These are phyloP conservation scores for Metschnikowia continentalis DNA, from an alignment of 805 yeast genomes.

Conservation along the genomic window DNA sequence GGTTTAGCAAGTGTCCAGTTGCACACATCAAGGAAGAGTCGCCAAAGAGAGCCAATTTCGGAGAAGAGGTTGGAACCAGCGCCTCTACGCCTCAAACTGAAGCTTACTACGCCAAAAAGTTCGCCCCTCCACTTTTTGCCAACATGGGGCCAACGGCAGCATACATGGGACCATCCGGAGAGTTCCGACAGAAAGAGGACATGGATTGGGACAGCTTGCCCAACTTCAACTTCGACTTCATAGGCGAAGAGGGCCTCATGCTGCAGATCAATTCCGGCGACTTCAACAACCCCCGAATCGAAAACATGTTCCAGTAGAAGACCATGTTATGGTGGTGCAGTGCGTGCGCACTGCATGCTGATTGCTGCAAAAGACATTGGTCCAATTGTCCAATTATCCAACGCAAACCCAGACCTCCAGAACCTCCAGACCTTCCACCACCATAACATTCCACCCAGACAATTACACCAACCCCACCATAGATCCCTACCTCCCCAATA, in stretches of 20 bases:
- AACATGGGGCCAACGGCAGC: slow-evolving; percentile 2
- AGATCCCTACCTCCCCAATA: no score
- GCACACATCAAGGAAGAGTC: background rate
- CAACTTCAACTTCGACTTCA: slow-evolving; percentile 30
- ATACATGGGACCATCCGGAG: background rate
- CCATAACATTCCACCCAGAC: no score
- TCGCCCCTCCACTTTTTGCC: slow-evolving; percentile 10
- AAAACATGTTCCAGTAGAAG: slow-evolving; percentile 21
- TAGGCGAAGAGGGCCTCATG: slow-evolving; percentile 25
- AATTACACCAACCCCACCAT: no score
- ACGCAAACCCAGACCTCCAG: background rate
- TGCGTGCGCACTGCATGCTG: background rate
- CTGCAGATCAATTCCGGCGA: slow-evolving; percentile 20
- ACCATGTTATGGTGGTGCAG: background rate
- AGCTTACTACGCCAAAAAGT: slow-evolving; percentile 5
- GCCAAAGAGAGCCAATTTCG: background rate
- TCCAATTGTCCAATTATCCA: no score
- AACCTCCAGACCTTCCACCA: background rate
- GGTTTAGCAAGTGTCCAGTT: background rate
- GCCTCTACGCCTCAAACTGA: background rate
- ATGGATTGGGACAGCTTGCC: slow-evolving; percentile 21
- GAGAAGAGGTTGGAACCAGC: background rate
- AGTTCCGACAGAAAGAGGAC: slow-evolving; percentile 2
- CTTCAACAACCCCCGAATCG: slow-evolving; percentile 15
- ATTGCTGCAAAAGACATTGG: background rate